Percentiles rank a stretch among this genome's conserved stretches.
Conservation (phyloP, 1,284 basidiomycete genomes). For the Flammula alnicola region DNA sequence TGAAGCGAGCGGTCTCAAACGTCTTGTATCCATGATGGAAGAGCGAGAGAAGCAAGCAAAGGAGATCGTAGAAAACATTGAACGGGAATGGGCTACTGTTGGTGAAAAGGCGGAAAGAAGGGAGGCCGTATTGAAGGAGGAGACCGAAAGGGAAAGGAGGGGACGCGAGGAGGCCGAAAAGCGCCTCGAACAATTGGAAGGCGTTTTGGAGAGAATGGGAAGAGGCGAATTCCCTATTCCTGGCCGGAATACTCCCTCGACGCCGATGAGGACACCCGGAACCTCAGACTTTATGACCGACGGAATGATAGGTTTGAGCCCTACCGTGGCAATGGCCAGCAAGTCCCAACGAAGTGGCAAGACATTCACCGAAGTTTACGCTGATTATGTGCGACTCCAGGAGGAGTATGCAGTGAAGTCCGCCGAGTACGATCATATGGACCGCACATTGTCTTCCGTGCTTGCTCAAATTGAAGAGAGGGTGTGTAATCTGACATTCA, state of each 20-base stretch:
- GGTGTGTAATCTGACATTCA: constrained; percentile 50
- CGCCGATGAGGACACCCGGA: constrained; percentile 50
- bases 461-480: constrained; percentile 87
- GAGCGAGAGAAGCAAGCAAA: constrained; percentile 81
- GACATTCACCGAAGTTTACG: constrained; percentile 89
- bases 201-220: constrained; percentile 66
- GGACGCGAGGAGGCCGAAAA: constrained; percentile 67
- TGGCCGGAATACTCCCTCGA: constrained; percentile 49
- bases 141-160: constrained; percentile 65
- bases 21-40: constrained; percentile 81
- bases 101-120: constrained; percentile 70
- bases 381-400: constrained; percentile 86
- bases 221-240: constrained; percentile 70
- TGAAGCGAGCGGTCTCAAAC: constrained; percentile 72
- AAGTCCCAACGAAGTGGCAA: constrained; percentile 79
- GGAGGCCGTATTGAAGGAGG: constrained; percentile 66
- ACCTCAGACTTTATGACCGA: constrained; percentile 48
- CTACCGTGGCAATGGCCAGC: constrained; percentile 85
- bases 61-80: constrained; percentile 76
- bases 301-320: constrained; percentile 71
- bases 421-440: constrained; percentile 82
- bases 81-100: constrained; percentile 76
- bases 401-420: constrained; percentile 81
- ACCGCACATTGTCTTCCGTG: constrained; percentile 73
- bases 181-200: constrained; percentile 62